A percentile compares a stretch with the other conserved stretches of the same genome.
These are phyloP conservation scores for Zangia roseola DNA, from an alignment of 768 basidiomycete genomes.

Conservation along the genomic window DNA sequence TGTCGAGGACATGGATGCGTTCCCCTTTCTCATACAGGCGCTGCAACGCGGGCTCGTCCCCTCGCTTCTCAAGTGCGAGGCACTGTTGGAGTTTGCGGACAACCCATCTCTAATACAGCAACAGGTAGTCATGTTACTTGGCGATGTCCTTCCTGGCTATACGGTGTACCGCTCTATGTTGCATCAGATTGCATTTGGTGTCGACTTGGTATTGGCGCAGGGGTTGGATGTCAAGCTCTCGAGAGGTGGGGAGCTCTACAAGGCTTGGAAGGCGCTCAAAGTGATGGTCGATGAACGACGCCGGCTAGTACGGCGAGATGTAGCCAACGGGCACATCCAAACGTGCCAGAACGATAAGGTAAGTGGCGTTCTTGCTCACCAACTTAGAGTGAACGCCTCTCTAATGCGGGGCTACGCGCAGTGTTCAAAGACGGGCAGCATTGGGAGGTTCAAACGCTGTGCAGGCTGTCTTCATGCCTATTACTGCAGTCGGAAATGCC, in stretches of 20 bases:
- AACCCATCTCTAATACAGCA: slow-evolving; percentile 4
- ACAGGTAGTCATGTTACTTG: slow-evolving; percentile 11
- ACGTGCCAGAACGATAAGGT: slow-evolving; percentile 28
- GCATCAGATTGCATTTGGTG: slow-evolving; percentile 5
- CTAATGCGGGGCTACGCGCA: slow-evolving; percentile 2
- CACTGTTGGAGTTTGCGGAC: slow-evolving; percentile 18
- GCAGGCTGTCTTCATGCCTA: slow-evolving; percentile 29
- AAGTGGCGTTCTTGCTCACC: neutral
- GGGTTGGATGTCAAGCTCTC: slow-evolving; percentile 12
- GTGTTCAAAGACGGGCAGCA: slow-evolving; percentile 20
- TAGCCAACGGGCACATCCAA: slow-evolving; percentile 20
- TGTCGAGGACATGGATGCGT: slow-evolving; percentile 25
- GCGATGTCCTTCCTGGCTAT: slow-evolving; percentile 21
- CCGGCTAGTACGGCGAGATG: slow-evolving; percentile 15
- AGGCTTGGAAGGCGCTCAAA: slow-evolving; percentile 23
- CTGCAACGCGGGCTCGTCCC: slow-evolving; percentile 19
- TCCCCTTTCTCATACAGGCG: slow-evolving; percentile 27
- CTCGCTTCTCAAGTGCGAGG: slow-evolving; percentile 26
- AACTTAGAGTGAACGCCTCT: neutral
- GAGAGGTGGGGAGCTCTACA: slow-evolving; percentile 16
- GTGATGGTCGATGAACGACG: slow-evolving; percentile 19
- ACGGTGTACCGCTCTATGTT: slow-evolving; percentile 28
- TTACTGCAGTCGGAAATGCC: slow-evolving; percentile 28
- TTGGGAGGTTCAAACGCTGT: slow-evolving; percentile 26
- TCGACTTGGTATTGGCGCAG: slow-evolving; percentile 8